Percentiles rank a stretch among this genome's conserved stretches.
phyloP scores from a whole-genome alignment of 129 eudicot species.

The carrot (Daucus carota) region DNA sequence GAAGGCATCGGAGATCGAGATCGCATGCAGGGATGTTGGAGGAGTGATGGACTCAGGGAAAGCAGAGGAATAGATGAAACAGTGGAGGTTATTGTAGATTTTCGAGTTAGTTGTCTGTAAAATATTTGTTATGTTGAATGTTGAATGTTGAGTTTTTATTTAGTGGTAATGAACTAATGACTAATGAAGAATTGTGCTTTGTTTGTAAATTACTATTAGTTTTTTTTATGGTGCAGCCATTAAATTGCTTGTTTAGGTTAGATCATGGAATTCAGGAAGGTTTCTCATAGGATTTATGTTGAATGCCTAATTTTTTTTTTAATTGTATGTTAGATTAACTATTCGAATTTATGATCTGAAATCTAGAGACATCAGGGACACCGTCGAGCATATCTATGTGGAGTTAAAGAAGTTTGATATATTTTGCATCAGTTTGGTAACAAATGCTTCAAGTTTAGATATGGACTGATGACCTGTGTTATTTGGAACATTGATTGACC shows the following conservation, averaged over 20 bases:
- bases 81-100: not conserved
- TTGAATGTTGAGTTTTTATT: no score
- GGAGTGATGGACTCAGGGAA: not conserved
- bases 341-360: no score
- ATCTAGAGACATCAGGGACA: no score
- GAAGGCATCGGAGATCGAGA: not conserved
- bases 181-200: not conserved
- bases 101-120: not conserved
- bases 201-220: not conserved
- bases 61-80: constrained; percentile 8
- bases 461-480: not conserved
- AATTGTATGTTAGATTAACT: no score
- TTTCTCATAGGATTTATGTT: not conserved
- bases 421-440: no score
- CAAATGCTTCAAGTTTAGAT: no score
- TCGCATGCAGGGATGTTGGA: not conserved
- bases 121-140: not conserved
- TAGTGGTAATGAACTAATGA: no score
- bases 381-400: not conserved
- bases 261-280: not conserved
- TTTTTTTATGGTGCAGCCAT: not conserved
- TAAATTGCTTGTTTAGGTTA: not conserved
- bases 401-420: no score
- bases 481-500: not conserved
- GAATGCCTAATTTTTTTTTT: no score